Percentiles rank a stretch among this genome's conserved stretches.
These are phyloP conservation scores for Lachnellula subtilissima DNA, from an alignment of 2,329 filamentous ascomycete species.

Conservation along the genomic window DNA sequence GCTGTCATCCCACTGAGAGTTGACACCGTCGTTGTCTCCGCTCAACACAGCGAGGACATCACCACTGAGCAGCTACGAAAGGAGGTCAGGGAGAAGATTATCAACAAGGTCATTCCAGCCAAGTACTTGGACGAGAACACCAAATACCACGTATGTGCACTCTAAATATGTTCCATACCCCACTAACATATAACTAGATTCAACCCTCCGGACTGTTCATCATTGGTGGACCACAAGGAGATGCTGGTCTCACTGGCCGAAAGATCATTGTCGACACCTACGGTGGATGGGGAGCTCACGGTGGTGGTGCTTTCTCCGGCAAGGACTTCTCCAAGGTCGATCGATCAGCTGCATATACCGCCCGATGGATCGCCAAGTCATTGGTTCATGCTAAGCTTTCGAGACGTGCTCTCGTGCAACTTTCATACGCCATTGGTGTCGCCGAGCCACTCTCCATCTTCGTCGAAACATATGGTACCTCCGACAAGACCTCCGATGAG, in stretches of 20 bases:
- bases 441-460: conserved; percentile 97
- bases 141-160: conserved; percentile 78
- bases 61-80: conserved; percentile 87
- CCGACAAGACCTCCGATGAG: conserved; percentile 81
- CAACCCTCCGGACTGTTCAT: conserved; percentile 98
- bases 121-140: conserved; percentile 91
- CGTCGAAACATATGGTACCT: conserved; percentile 97
- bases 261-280: conserved; percentile 99
- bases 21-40: conserved; percentile 94
- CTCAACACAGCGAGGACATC: conserved; percentile 87
- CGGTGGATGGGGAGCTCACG: conserved; percentile 98
- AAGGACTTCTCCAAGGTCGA: conserved; percentile 99
- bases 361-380: conserved; percentile 98
- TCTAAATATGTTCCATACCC: not conserved
- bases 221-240: conserved; percentile 98
- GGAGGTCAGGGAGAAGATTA: conserved; percentile 95
- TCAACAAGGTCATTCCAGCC: conserved; percentile 88
- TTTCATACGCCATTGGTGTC: conserved; percentile 99
- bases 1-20: conserved; percentile 89
- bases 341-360: conserved; percentile 94
- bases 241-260: conserved; percentile 95
- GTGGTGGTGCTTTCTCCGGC: conserved; percentile 99
- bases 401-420: conserved; percentile 91
- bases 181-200: conserved; percentile 47
- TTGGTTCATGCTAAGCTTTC: conserved; percentile 83